Evolutionary conservation across 2,329 filamentous ascomycete genomes (phyloP).

Genomic region (Verticillium klebahnii): DNA sequence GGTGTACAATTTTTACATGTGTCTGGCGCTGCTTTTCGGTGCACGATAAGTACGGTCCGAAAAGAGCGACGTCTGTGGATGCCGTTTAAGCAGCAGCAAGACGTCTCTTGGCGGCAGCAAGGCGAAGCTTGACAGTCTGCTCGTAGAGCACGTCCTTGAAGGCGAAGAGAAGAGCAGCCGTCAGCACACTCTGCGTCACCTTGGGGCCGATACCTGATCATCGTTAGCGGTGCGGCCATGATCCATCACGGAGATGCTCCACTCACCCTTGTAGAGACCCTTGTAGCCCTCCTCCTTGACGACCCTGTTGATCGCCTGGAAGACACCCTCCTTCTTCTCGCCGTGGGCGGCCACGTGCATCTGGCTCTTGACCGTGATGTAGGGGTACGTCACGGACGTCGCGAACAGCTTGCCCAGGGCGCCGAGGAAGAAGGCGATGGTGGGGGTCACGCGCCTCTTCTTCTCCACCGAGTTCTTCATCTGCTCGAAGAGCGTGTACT

Average conservation of each 20-base stretch:
- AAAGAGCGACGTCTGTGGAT: background rate
- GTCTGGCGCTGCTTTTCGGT: background rate
- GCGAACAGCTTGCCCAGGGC: slow-evolving; percentile 93
- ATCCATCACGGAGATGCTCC: background rate
- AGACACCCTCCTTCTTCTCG: slow-evolving; percentile 75
- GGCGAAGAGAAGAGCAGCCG: slow-evolving; percentile 91
- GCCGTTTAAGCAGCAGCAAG: background rate
- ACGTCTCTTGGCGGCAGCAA: slow-evolving; percentile 34
- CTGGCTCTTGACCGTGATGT: slow-evolving; percentile 97
- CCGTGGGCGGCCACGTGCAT: slow-evolving; percentile 86
- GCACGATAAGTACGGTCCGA: background rate
- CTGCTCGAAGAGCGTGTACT: slow-evolving; percentile 99
- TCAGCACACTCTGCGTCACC: slow-evolving; percentile 94
- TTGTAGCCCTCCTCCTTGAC: slow-evolving; percentile 85
- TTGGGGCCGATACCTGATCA: slow-evolving; percentile 83
- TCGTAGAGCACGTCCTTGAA: slow-evolving; percentile 97
- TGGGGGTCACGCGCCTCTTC: slow-evolving; percentile 69
- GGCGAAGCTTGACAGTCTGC: slow-evolving; percentile 65
- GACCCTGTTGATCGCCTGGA: slow-evolving; percentile 71
- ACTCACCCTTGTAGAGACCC: slow-evolving; percentile 77
- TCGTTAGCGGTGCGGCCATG: slow-evolving; percentile 10
- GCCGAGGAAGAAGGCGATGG: slow-evolving; percentile 84
- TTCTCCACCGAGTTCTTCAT: slow-evolving; percentile 87
- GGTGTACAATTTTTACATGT: background rate
- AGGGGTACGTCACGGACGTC: slow-evolving; percentile 92